Base-by-base conservation (phyloP, 2,329 filamentous ascomycete genomes). In the Penicillium sp. region DNA sequence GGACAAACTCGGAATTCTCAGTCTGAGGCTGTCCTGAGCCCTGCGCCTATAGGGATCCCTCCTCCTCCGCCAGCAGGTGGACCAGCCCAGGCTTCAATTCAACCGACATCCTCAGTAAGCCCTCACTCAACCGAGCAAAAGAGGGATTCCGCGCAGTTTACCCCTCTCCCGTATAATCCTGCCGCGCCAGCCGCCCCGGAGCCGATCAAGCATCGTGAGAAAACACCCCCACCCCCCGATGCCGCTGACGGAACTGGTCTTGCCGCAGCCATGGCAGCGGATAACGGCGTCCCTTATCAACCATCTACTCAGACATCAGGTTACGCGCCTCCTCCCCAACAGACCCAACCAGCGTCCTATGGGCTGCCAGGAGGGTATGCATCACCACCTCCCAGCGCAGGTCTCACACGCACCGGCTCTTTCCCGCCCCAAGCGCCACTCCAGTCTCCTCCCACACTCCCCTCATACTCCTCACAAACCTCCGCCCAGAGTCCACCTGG, bases 121-220 rank as follows among this genome's bases (percentile, higher is more conserved):
- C 67, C 64, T 29, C 52, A 64, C 7, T 53, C 68, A 30, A 45
- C 62, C 38, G 68, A 69, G 49, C 65, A 72, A 30, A 66, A 71
- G 50, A 69, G 71, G 64, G 65, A 71, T 35, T 66, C 74, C 49
- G 70, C 74, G 44, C 75, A 71, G 66, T 83, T 80, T 62, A 73
- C 82, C 2, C 85, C 85, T 3, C 79, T 87, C 64, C 84, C 85
- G n/a, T 90, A 90, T 70, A 89, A 89, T 66, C 87, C 87, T 17
- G 86, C 87, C 9, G 87, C 87, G 5, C 87, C 87, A 23, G 81
- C 86, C n/a, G 86, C 86, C 0, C 87, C 87, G 7, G 87, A 90
- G 70, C 86, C 85, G 2, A 88, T 89, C 56, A 81, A 84, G 47
- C 83, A 87, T 68, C 83, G 87, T n/a, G 87, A 89, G 73, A 88